phyloP scores from a whole-genome alignment of 2,329 filamentous ascomycete species.

The Scopulariopsis brevicaulis region DNA sequence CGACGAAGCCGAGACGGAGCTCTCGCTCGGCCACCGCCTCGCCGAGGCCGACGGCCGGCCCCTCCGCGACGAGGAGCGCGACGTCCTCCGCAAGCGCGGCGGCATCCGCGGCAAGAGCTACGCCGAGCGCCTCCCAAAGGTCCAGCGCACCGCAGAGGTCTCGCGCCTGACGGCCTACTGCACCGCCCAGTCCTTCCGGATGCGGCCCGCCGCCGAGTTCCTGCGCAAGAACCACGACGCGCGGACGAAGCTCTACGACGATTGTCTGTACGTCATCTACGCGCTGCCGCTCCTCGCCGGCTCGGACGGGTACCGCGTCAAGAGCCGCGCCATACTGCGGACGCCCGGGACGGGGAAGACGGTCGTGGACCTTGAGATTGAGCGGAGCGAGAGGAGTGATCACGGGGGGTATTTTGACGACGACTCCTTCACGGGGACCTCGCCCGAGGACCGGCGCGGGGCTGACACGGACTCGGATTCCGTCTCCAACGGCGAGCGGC shows the following conservation, averaged over 20 bases:
- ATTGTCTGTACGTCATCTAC: slow-evolving; percentile 93
- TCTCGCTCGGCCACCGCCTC: slow-evolving; percentile 22
- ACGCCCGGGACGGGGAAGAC: slow-evolving; percentile 83
- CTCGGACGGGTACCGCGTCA: slow-evolving; percentile 73
- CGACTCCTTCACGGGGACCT: slow-evolving; percentile 38
- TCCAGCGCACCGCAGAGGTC: slow-evolving; percentile 75
- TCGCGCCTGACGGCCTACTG: slow-evolving; percentile 91
- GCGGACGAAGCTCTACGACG: slow-evolving; percentile 93
- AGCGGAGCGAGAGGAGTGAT: slow-evolving; percentile 78
- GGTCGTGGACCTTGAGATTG: slow-evolving; percentile 88
- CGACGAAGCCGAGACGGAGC: slow-evolving; percentile 39
- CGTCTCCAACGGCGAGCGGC: neutral
- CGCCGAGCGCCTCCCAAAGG: slow-evolving; percentile 84
- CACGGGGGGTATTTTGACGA: slow-evolving; percentile 76
- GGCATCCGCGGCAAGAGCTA: slow-evolving; percentile 72
- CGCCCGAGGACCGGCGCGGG: slow-evolving; percentile 12
- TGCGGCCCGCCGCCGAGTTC: slow-evolving; percentile 80
- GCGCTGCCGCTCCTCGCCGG: slow-evolving; percentile 82
- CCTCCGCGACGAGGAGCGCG: slow-evolving; percentile 55
- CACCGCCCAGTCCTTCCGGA: slow-evolving; percentile 86
- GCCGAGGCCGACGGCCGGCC: slow-evolving; percentile 51
- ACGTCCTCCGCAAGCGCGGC: slow-evolving; percentile 50
- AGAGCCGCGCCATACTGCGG: slow-evolving; percentile 84
- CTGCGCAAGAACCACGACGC: slow-evolving; percentile 78
- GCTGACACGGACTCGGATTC: neutral